phyloP scores from a whole-genome alignment of 257 asterid species.

The Echites panduratus region DNA sequence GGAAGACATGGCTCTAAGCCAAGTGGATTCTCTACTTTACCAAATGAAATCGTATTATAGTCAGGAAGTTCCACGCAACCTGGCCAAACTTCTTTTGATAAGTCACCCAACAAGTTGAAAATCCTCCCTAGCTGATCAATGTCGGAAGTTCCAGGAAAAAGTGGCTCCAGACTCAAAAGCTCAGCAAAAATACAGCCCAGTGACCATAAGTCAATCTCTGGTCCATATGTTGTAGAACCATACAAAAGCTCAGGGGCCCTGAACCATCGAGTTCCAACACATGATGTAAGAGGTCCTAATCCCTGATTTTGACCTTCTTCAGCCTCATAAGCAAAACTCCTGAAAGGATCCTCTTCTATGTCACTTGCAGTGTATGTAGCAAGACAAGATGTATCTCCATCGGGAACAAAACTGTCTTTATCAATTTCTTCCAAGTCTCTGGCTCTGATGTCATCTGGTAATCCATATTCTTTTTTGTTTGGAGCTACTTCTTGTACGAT shows the following conservation, averaged over 20 bases:
- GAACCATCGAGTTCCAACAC: slow-evolving; percentile 96
- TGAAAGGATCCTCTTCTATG: slow-evolving; percentile 59
- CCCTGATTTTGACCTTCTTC: slow-evolving; percentile 54
- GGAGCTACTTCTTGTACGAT: slow-evolving; percentile 24
- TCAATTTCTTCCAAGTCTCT: slow-evolving; percentile 43
- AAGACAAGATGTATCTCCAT: slow-evolving; percentile 70
- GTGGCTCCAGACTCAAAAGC: slow-evolving; percentile 63
- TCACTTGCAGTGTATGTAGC: slow-evolving; percentile 85
- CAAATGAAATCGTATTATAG: slow-evolving; percentile 68
- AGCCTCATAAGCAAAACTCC: slow-evolving; percentile 42
- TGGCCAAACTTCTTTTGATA: slow-evolving; percentile 78
- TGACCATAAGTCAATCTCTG: slow-evolving; percentile 93
- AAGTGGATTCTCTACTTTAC: slow-evolving; percentile 54
- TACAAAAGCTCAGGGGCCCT: slow-evolving; percentile 91
- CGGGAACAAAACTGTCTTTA: slow-evolving; percentile 54
- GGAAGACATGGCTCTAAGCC: slow-evolving; percentile 61
- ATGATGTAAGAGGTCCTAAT: slow-evolving; percentile 71
- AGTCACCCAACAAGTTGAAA: slow-evolving; percentile 61
- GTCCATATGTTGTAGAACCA: slow-evolving; percentile 79
- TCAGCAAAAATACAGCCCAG: slow-evolving; percentile 90
- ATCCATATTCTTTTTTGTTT: slow-evolving; percentile 26
- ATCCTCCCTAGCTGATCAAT: slow-evolving; percentile 79
- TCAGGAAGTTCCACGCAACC: slow-evolving; percentile 78
- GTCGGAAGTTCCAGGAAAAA: slow-evolving; percentile 84
- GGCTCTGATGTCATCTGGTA: slow-evolving; percentile 28